Conservation (phyloP, 805 yeast species). For the Schizosaccharomyces cryophilus region DNA sequence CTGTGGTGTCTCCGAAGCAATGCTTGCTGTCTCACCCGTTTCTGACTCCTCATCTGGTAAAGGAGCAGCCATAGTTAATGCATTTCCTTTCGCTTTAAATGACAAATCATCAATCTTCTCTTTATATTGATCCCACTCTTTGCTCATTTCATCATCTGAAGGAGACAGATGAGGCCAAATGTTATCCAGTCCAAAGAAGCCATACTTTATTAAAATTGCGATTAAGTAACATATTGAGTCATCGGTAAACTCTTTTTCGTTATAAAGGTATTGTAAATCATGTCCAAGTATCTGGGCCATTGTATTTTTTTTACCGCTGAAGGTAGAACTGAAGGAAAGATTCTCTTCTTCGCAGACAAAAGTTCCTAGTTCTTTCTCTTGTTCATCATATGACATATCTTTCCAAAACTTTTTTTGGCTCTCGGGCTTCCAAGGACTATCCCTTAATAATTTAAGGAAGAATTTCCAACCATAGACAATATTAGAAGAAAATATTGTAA, state of each 20-base stretch:
- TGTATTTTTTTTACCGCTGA: neutral
- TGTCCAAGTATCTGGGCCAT: constrained; percentile 27
- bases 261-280: constrained; percentile 14
- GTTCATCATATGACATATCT: neutral
- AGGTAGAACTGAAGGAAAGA: neutral
- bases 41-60: constrained; percentile 26
- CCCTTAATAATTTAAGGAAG: constrained; percentile 24
- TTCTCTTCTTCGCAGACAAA: neutral
- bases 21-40: neutral
- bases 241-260: constrained; percentile 9
- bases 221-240: constrained; percentile 20
- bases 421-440: constrained; percentile 46
- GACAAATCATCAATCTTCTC: constrained; percentile 30
- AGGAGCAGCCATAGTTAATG: constrained; percentile 74
- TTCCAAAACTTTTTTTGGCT: neutral
- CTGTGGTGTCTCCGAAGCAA: neutral
- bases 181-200: constrained; percentile 37
- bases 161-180: constrained; percentile 36
- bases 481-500: constrained; percentile 27
- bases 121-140: constrained; percentile 22
- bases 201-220: constrained; percentile 38
- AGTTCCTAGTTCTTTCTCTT: neutral
- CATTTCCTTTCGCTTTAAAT: constrained; percentile 40
- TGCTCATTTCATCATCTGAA: constrained; percentile 21
- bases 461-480: constrained; percentile 23